Evolutionary conservation across 1,139 yeast genomes (phyloP), one percentile per base, ranked within the genome.

Genomic region (Wickerhamomyces sp.): DNA sequence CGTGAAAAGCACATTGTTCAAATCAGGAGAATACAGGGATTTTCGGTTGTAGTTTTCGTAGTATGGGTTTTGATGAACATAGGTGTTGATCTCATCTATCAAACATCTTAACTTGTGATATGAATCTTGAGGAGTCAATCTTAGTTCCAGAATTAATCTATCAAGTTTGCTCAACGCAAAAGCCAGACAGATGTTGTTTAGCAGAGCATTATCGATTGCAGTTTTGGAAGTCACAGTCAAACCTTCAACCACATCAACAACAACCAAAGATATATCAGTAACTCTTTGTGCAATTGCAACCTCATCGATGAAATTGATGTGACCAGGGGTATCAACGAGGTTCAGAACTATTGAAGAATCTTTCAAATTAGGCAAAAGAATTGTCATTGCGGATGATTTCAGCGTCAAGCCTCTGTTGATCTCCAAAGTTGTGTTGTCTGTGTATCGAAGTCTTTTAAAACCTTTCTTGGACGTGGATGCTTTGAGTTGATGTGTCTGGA

Each of bases 291-390:
- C 72, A 1, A 76, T 69, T 0, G 75, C 67, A 4, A 76, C 63
- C 49, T 91, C 97, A 52, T 86, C 96, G 22, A 69, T 59, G 53
- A 91, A 91, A 50, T 87, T 81, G 2, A 75, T 72, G 58, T 91
- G 97, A 0, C 99, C 99, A 0, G 99, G 99, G 0, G 95, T 69
- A 51, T 93, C 98, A 1, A 87, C 45, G 4, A 88, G 47, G 49
- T 83, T 86, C 20, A 81, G 51, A 1, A 75, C 71, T 25, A 62
- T 61, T 0, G 95, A 79, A 44, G 70, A 75, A 2, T 71, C 78
- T 16, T 63, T 65, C 19, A 72, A 44, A 49, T 76, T 77, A 1
- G 72, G 73, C n/a, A 82, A 55, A 10, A 89, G 56, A 14, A 87
- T 47, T 0, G 93, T 66, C 44, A 84, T 68, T 0, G 87, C 78